Evolutionary conservation across 1,284 basidiomycete species (phyloP).

Genomic region (Ustilago hordei): DNA sequence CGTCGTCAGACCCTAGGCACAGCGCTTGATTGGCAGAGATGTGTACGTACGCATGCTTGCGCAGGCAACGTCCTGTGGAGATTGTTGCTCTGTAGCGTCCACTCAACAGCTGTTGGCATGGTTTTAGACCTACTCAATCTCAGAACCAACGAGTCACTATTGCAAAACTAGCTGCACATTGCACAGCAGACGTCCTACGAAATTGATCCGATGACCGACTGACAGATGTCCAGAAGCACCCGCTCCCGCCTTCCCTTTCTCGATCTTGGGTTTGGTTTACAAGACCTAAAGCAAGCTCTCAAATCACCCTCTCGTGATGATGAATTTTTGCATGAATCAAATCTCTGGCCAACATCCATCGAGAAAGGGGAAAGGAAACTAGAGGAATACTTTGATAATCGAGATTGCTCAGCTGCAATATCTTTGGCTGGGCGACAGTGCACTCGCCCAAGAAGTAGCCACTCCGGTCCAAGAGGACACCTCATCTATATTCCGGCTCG

Average conservation of each 20-base stretch:
- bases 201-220: slow-evolving; percentile 3
- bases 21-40: neutral
- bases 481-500: too few relatives aligned
- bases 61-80: neutral
- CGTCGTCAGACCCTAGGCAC: neutral
- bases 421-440: too few relatives aligned
- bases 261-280: too few relatives aligned
- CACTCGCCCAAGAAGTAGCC: too few relatives aligned
- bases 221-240: neutral
- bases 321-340: neutral
- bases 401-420: too few relatives aligned
- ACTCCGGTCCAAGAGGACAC: too few relatives aligned
- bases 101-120: neutral
- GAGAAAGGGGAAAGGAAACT: too few relatives aligned
- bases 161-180: neutral
- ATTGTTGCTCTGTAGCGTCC: neutral
- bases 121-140: neutral
- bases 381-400: too few relatives aligned
- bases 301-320: neutral
- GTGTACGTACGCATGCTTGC: neutral
- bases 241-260: neutral
- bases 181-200: neutral
- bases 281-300: too few relatives aligned
- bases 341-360: too few relatives aligned
- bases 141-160: too few relatives aligned